phyloP scores from a whole-genome alignment of 176 grass and related monocot species.

The Cenchrus fungigraminus region DNA sequence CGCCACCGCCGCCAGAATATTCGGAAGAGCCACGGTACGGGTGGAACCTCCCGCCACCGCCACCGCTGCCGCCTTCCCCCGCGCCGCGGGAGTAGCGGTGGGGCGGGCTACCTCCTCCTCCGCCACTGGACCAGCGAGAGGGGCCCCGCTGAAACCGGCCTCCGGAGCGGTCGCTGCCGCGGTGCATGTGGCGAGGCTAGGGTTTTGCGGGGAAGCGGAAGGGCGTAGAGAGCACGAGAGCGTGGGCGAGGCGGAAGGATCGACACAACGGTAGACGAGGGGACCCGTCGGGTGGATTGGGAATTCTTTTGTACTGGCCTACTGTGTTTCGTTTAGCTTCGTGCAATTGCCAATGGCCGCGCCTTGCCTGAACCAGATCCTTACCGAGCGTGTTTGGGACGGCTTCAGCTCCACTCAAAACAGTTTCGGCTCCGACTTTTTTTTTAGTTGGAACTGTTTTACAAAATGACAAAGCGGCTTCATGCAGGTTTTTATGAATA shows the following conservation, averaged over 20 bases:
- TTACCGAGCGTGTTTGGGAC: no score
- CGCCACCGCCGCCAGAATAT: conserved; percentile 42
- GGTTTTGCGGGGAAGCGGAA: conserved; percentile 35
- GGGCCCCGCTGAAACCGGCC: conserved; percentile 52
- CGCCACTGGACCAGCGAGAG: conserved; percentile 44
- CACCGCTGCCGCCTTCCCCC: conserved; percentile 43
- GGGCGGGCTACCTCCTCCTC: conserved; percentile 45
- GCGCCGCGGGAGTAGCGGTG: conserved; percentile 44
- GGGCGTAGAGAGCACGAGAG: neutral
- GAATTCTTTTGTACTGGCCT: neutral
- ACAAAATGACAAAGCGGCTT: no score
- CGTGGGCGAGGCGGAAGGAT: neutral
- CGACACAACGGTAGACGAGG: neutral
- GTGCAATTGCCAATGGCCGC: no score
- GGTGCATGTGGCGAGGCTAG: conserved; percentile 51
- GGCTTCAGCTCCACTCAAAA: no score
- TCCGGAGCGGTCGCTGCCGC: conserved; percentile 44
- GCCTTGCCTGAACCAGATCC: no score
- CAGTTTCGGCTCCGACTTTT: no score
- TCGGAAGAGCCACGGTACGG: conserved; percentile 58
- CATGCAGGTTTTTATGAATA: no score
- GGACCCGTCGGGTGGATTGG: neutral
- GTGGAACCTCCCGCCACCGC: conserved; percentile 63
- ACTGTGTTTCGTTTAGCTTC: no score
- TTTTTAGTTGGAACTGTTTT: no score